Evolutionary conservation across 1,284 basidiomycete species (phyloP).

Genomic region (Phellinidium pouzarii): DNA sequence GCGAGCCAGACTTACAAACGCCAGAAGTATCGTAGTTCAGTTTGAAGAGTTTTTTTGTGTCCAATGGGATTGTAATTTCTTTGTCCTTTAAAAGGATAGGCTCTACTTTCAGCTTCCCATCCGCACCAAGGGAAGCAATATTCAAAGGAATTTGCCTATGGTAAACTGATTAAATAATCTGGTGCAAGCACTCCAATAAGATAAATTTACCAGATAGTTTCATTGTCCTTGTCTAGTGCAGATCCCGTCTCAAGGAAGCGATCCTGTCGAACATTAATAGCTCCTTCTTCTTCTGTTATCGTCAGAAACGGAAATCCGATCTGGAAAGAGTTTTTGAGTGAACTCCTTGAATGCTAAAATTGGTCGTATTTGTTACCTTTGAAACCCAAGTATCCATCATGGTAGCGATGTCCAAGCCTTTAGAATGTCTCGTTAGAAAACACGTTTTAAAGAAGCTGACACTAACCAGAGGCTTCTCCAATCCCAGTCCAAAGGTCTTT

Average conservation of each 20-base stretch:
- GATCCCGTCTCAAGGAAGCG: constrained; percentile 87
- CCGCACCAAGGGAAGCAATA: constrained; percentile 56
- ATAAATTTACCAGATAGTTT: constrained; percentile 30
- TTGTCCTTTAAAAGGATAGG: constrained; percentile 55
- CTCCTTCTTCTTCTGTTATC: constrained; percentile 70
- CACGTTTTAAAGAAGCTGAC: background rate
- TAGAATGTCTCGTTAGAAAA: background rate
- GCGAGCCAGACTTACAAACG: constrained; percentile 80
- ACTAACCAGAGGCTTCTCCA: constrained; percentile 57
- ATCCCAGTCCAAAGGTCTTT: constrained; percentile 90
- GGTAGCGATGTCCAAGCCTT: constrained; percentile 67
- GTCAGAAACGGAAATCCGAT: constrained; percentile 86
- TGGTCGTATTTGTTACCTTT: constrained; percentile 45
- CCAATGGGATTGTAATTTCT: constrained; percentile 62
- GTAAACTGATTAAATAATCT: background rate
- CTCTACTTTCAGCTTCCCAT: constrained; percentile 43
- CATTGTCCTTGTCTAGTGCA: constrained; percentile 76
- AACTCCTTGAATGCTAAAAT: background rate
- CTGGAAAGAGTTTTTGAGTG: constrained; percentile 27
- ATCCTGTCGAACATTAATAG: constrained; percentile 80
- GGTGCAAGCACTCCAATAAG: too few relatives aligned
- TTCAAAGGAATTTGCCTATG: constrained; percentile 73
- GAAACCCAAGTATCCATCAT: constrained; percentile 94
- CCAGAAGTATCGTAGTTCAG: constrained; percentile 87
- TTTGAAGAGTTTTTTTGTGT: constrained; percentile 72